Evolutionary conservation across 768 basidiomycete species (phyloP).

Genomic region (Pleurotus sapidus): DNA sequence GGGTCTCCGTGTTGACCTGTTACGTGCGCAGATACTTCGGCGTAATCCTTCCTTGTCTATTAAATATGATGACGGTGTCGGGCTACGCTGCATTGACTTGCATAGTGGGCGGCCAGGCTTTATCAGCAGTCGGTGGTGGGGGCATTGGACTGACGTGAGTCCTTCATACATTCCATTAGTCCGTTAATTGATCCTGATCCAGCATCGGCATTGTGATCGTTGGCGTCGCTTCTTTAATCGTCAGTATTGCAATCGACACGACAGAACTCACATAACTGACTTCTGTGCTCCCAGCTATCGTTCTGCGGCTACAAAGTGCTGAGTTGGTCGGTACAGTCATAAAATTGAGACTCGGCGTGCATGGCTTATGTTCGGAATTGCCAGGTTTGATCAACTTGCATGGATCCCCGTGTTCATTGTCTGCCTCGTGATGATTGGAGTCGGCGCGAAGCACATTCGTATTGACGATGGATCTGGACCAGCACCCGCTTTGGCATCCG

Average conservation of each 20-base stretch:
- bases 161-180: too few relatives aligned
- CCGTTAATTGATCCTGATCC: background rate
- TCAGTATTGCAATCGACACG: slow-evolving; percentile 24
- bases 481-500: slow-evolving; percentile 27
- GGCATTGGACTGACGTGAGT: slow-evolving; percentile 28
- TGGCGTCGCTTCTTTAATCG: slow-evolving; percentile 60
- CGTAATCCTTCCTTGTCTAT: slow-evolving; percentile 52
- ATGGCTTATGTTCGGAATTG: background rate
- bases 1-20: too few relatives aligned
- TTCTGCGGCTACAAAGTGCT: slow-evolving; percentile 56
- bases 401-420: slow-evolving; percentile 81
- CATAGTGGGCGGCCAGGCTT: slow-evolving; percentile 64
- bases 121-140: slow-evolving; percentile 37
- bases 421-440: slow-evolving; percentile 66
- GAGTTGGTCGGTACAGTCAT: slow-evolving; percentile 31
- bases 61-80: slow-evolving; percentile 62
- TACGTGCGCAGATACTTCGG: slow-evolving; percentile 50
- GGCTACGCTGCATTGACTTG: slow-evolving; percentile 73
- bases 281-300: slow-evolving; percentile 31
- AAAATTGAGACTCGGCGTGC: too few relatives aligned
- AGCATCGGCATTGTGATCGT: slow-evolving; percentile 86
- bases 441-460: slow-evolving; percentile 69
- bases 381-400: slow-evolving; percentile 64
- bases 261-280: too few relatives aligned
- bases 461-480: slow-evolving; percentile 49